Conservation (phyloP, 2,329 filamentous ascomycete species). For the Calycina herbarum region DNA sequence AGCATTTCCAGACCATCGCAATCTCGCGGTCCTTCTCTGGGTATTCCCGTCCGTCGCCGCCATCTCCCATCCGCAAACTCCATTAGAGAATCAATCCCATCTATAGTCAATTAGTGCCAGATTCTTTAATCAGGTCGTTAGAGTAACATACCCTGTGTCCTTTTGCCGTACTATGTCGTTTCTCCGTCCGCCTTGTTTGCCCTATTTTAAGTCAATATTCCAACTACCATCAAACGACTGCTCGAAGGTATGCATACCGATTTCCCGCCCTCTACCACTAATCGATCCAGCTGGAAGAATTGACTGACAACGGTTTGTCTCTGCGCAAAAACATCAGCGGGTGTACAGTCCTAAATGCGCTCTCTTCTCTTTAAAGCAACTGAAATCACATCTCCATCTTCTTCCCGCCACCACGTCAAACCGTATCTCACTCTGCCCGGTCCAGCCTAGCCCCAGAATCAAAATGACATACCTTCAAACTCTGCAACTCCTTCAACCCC, state of each 20-base stretch:
- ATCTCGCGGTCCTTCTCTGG: not conserved
- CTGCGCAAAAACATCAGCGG: slow-evolving; percentile 49
- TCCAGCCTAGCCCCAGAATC: slow-evolving; percentile 35
- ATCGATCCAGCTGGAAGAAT: slow-evolving; percentile 86
- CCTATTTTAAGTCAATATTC: slow-evolving; percentile 44
- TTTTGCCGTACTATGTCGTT: slow-evolving; percentile 73
- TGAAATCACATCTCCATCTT: not conserved
- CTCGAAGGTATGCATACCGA: slow-evolving; percentile 53
- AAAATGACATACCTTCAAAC: slow-evolving; percentile 71
- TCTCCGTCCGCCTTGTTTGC: slow-evolving; percentile 67
- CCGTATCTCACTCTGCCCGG: not conserved
- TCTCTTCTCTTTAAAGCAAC: not conserved
- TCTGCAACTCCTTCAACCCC: slow-evolving; percentile 81
- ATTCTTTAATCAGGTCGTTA: not conserved
- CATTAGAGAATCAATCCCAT: slow-evolving; percentile 34
- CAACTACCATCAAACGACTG: not conserved
- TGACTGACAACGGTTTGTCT: slow-evolving; percentile 93
- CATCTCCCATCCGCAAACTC: not conserved
- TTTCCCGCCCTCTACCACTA: slow-evolving; percentile 89
- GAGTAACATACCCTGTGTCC: slow-evolving; percentile 66
- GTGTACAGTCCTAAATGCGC: not conserved
- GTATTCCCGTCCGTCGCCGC: not conserved
- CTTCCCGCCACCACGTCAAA: not conserved
- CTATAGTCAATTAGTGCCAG: slow-evolving; percentile 26
- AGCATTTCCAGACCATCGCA: not conserved